A percentile compares a stretch with the other conserved stretches of the same genome.
phyloP scores from a whole-genome alignment of 306 rosid genomes.

The Inga laurina region DNA sequence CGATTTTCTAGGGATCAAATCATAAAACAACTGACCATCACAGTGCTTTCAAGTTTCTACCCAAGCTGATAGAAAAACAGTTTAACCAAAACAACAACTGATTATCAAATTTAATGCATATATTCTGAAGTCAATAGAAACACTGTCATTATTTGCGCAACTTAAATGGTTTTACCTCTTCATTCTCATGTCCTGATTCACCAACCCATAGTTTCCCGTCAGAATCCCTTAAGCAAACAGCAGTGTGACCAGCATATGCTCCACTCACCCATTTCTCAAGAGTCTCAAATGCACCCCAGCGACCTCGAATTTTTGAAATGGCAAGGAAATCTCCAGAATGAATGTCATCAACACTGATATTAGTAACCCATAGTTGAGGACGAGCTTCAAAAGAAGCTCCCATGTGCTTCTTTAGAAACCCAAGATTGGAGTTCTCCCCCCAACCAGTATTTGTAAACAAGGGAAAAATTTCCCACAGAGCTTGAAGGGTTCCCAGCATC shows the following conservation, averaged over 20 bases:
- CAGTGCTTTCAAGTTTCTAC: background rate
- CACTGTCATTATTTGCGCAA: background rate
- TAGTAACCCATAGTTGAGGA: constrained; percentile 83
- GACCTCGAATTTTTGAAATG: constrained; percentile 91
- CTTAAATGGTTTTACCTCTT: constrained; percentile 43
- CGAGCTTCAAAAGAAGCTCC: constrained; percentile 75
- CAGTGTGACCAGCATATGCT: constrained; percentile 91
- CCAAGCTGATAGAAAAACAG: background rate
- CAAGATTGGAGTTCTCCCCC: constrained; percentile 86
- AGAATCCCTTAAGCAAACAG: constrained; percentile 91
- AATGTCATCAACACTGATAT: constrained; percentile 67
- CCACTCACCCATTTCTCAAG: constrained; percentile 98
- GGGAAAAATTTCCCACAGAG: constrained; percentile 85
- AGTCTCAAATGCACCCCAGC: constrained; percentile 98
- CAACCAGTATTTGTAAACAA: constrained; percentile 81
- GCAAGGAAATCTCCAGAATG: constrained; percentile 98
- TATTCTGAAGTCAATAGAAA: constrained; percentile 10
- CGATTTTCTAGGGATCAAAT: background rate
- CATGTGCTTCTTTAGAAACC: constrained; percentile 86
- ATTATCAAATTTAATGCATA: background rate
- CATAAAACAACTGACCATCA: background rate
- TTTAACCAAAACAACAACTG: constrained; percentile 17
- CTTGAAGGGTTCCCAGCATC: constrained; percentile 84
- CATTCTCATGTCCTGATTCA: constrained; percentile 91
- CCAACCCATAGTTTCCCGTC: constrained; percentile 95